These are phyloP conservation scores for Sarcomyxa edulis DNA, from an alignment of 768 basidiomycete genomes.

Conservation along the genomic window DNA sequence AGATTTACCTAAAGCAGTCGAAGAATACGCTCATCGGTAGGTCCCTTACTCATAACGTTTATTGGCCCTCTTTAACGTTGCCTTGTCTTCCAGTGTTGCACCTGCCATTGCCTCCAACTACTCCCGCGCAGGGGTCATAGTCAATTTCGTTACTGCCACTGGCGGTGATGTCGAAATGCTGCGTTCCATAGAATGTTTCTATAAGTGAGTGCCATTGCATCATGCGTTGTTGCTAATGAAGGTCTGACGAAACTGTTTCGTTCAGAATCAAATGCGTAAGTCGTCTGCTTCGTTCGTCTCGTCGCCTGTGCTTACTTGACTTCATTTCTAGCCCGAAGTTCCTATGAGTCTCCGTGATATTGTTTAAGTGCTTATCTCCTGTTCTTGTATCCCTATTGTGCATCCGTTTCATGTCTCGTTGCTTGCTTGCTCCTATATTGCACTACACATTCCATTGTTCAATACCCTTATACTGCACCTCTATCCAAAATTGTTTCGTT, in stretches of 20 bases:
- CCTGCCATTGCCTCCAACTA: conserved; percentile 85
- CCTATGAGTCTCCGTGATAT: conserved; percentile 87
- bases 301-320: neutral
- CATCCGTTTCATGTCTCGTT: conserved; percentile 25
- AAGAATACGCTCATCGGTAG: conserved; percentile 95
- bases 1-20: conserved; percentile 93
- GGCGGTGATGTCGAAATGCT: conserved; percentile 99
- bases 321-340: conserved; percentile 70
- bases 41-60: conserved; percentile 11
- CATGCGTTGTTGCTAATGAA: neutral
- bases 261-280: conserved; percentile 85
- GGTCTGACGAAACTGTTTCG: conserved; percentile 12
- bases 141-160: conserved; percentile 97
- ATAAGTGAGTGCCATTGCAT: conserved; percentile 59
- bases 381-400: conserved; percentile 83
- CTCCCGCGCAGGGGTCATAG: conserved; percentile 83
- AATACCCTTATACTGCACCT: conserved; percentile 57
- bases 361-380: conserved; percentile 54
- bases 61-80: conserved; percentile 7
- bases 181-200: conserved; percentile 97
- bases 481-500: conserved; percentile 60
- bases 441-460: conserved; percentile 53
- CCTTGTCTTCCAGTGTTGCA: conserved; percentile 53
- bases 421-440: conserved; percentile 31
- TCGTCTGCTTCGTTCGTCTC: no score